These are phyloP conservation scores for Protomyces gravidus DNA, from an alignment of 1,139 yeast genomes.

Conservation along the genomic window DNA sequence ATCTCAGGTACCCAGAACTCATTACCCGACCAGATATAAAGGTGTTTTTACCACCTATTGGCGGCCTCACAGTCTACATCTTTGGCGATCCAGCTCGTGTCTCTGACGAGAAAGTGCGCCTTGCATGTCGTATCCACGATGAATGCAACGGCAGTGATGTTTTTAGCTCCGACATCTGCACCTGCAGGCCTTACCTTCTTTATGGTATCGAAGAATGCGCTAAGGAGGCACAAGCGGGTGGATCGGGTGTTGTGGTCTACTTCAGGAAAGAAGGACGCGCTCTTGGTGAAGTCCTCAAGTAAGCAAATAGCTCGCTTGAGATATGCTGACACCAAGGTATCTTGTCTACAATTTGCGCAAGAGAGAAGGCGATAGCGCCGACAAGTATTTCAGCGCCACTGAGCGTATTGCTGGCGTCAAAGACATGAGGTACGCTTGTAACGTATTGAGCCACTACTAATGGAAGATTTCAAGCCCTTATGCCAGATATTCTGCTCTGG, in stretches of 20 bases:
- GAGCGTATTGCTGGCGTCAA: constrained; percentile 39
- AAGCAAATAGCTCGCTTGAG: no score
- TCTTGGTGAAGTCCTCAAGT: constrained; percentile 51
- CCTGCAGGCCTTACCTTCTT: constrained; percentile 59
- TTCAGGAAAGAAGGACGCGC: constrained; percentile 64
- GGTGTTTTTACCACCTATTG: constrained; percentile 51
- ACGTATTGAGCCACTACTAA: constrained; percentile 53
- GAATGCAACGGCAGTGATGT: constrained; percentile 56
- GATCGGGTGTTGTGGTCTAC: constrained; percentile 56
- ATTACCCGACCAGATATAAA: constrained; percentile 61
- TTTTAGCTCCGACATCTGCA: constrained; percentile 60
- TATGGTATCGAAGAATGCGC: constrained; percentile 62
- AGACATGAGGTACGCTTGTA: constrained; percentile 49
- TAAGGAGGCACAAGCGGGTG: constrained; percentile 60
- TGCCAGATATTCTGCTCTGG: constrained; percentile 65
- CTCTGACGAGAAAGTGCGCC: constrained; percentile 48
- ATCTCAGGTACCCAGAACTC: constrained; percentile 59
- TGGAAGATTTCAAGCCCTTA: constrained; percentile 60
- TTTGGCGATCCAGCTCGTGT: constrained; percentile 56
- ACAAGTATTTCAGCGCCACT: constrained; percentile 59
- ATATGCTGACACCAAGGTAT: constrained; percentile 44
- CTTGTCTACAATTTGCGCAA: constrained; percentile 63
- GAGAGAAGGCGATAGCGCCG: constrained; percentile 61
- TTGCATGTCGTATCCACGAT: constrained; percentile 59
- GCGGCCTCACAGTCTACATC: constrained; percentile 59